Evolutionary conservation across 352 stramenopile genomes (phyloP).

Genomic region (Phytopythium litorale): DNA sequence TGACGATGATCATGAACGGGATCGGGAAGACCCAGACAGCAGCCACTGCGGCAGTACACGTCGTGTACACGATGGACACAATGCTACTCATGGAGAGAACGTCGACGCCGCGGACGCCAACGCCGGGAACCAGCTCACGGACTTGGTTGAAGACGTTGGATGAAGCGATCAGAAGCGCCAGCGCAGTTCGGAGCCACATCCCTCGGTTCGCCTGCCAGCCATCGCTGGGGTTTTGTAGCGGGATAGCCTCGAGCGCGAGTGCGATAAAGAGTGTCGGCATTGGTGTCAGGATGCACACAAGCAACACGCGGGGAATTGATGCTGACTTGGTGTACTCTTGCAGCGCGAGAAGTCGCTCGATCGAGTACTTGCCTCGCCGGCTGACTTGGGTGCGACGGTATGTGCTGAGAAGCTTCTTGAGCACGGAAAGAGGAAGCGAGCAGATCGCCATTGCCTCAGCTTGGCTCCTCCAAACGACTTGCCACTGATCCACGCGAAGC

Average conservation of each 20-base stretch:
- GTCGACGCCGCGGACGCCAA: constrained; percentile 7
- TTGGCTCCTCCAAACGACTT: no score
- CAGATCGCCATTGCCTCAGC: neutral
- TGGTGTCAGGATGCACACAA: constrained; percentile 14
- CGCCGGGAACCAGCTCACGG: constrained; percentile 4
- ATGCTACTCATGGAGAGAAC: constrained; percentile 1
- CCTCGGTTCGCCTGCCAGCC: constrained; percentile 19
- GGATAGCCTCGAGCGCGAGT: constrained; percentile 12
- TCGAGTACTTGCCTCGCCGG: constrained; percentile 22
- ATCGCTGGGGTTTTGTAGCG: constrained; percentile 8
- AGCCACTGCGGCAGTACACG: constrained; percentile 5
- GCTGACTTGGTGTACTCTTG: constrained; percentile 18
- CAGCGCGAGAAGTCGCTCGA: constrained; percentile 19
- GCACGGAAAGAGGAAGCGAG: neutral
- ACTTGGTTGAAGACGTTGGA: constrained; percentile 8
- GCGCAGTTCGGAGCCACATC: constrained; percentile 13
- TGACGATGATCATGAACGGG: constrained; percentile 16
- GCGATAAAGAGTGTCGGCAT: constrained; percentile 15
- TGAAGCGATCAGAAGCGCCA: constrained; percentile 4
- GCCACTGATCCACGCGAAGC: no score
- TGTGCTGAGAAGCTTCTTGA: neutral
- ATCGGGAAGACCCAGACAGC: constrained; percentile 17
- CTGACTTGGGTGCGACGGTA: constrained; percentile 13
- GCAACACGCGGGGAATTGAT: constrained; percentile 9
- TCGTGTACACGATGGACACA: constrained; percentile 8